Evolutionary conservation across 1,284 basidiomycete species (phyloP), one percentile per base, ranked within the genome.

Genomic region (Cryptococcus neoformans): DNA sequence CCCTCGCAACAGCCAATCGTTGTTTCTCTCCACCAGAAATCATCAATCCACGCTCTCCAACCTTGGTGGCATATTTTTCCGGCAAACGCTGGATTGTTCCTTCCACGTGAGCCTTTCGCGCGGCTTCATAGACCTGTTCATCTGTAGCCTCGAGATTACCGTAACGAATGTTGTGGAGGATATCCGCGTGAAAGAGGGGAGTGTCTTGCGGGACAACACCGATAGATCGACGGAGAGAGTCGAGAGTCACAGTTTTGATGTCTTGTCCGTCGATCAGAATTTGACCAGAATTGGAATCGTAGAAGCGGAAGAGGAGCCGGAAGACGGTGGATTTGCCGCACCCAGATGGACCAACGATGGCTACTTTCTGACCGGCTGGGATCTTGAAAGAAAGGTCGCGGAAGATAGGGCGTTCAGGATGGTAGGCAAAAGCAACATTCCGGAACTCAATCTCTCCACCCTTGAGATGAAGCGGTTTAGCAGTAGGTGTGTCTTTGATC

Each of bases 171-270:
- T 99, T 99, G 74, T 97, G 90, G 81, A 95, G 81, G 53, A 99
- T 88, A 72, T 97, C 87, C 14, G 89, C 88, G 76, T 99, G 94
- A 83, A 99, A 98, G 5, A 99, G 81, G 1, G 95, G 93, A 16
- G 95, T 99, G 70, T 99, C 96, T 76, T 99, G 95, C 0, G 95
- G 96, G 1, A 99, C 96, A 9, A 98, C 91, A 1, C 95, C 96
- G 47, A 99, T 88, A 0, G 83, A 80, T 49, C 79, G 79, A 16
- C 95, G 83, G 0, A 98, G 80, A 44, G 85, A 88, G 41, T 85
- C 82, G 47, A 96, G 77, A 63, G 88, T 83, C 2, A 96, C 80
- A 3, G 85, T 81, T 52, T 83, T 82, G 60, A 98, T 85, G 69
- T 93, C 87, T 76, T 98, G 95, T 3, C 85, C 90, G 61, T 84